phyloP scores from a whole-genome alignment of 768 basidiomycete genomes.

The Crucibulum laeve region DNA sequence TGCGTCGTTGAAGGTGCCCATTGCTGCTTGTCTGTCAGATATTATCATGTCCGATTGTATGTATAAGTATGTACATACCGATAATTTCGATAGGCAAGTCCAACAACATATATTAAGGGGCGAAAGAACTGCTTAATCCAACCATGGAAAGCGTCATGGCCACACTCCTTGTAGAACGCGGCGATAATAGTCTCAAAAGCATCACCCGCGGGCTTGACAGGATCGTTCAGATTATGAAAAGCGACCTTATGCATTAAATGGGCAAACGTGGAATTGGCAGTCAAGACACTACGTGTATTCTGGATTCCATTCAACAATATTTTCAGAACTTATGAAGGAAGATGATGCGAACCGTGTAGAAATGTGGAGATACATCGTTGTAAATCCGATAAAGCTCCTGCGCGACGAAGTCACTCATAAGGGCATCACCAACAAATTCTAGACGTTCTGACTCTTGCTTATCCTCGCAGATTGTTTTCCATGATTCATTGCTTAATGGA shows the following conservation, averaged over 20 bases:
- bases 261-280: constrained; percentile 31
- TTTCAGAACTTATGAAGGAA: not conserved
- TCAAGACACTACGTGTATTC: constrained; percentile 14
- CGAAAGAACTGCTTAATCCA: constrained; percentile 35
- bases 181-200: constrained; percentile 43
- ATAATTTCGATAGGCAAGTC: constrained; percentile 15
- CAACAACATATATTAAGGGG: constrained; percentile 29
- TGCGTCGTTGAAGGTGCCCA: no score
- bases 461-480: constrained; percentile 18
- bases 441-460: constrained; percentile 30
- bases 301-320: constrained; percentile 4
- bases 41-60: not conserved
- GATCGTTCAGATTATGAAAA: constrained; percentile 11
- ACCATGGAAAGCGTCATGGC: constrained; percentile 27
- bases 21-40: no score
- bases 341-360: constrained; percentile 28
- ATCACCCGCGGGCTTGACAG: constrained; percentile 36
- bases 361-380: constrained; percentile 24
- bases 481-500: constrained; percentile 20
- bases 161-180: constrained; percentile 34
- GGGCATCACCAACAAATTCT: constrained; percentile 44
- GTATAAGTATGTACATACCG: constrained; percentile 5
- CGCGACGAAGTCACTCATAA: constrained; percentile 38
- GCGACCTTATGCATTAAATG: constrained; percentile 32
- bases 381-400: constrained; percentile 29